A percentile compares a stretch with the other conserved stretches of the same genome.
Conservation (phyloP, 2,329 filamentous ascomycete genomes). For the Penicillium brevicompactum region DNA sequence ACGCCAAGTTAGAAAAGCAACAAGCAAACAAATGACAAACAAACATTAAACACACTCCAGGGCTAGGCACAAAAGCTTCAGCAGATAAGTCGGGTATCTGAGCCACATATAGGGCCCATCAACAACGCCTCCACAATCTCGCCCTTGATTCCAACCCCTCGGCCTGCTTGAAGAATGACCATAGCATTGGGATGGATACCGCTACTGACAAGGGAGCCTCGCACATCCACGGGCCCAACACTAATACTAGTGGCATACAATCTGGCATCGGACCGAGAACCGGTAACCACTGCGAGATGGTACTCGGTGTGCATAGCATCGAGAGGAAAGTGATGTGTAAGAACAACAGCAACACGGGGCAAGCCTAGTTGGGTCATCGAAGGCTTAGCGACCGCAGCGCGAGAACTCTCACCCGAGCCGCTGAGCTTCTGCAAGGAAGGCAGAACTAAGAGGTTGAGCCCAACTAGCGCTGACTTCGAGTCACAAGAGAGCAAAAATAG, state of each 20-base stretch:
- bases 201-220: constrained; percentile 62
- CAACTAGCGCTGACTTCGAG: constrained; percentile 86
- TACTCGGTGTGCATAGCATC: constrained; percentile 79
- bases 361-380: constrained; percentile 65
- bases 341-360: constrained; percentile 67
- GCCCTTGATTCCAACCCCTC: constrained; percentile 66
- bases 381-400: not conserved
- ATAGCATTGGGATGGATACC: constrained; percentile 84
- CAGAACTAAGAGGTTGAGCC: constrained; percentile 89
- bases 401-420: constrained; percentile 54
- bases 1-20: no score
- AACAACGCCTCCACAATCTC: constrained; percentile 73
- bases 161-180: constrained; percentile 57
- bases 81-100: constrained; percentile 2
- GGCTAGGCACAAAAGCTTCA: not conserved
- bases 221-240: constrained; percentile 46
- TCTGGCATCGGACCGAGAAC: constrained; percentile 61
- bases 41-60: no score
- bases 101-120: constrained; percentile 58
- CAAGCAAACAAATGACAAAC: no score
- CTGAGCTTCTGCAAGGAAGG: constrained; percentile 76
- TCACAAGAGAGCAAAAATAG: constrained; percentile 92
- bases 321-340: constrained; percentile 71
- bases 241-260: constrained; percentile 80
- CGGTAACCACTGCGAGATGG: constrained; percentile 74